Conservation (phyloP, 2,329 filamentous ascomycete species). For the Fonsecaea multimorphosa region DNA sequence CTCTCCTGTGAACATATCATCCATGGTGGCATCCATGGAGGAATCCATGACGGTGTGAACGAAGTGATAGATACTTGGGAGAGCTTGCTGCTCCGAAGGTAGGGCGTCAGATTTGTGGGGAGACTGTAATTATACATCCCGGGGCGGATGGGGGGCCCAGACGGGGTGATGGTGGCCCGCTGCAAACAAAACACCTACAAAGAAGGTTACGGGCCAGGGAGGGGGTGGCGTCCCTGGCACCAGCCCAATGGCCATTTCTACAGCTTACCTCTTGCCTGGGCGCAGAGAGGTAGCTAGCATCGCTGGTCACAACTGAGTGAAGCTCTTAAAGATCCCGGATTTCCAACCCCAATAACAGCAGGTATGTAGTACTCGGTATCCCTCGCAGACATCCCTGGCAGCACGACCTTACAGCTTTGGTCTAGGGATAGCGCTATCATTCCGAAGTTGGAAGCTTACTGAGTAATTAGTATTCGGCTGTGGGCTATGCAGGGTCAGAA, state of each 20-base stretch:
- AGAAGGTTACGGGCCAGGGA: background rate
- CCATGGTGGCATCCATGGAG: background rate
- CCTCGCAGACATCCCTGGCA: background rate
- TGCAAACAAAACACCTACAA: background rate
- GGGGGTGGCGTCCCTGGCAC: background rate
- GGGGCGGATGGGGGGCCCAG: background rate
- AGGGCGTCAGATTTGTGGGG: background rate
- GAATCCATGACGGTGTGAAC: background rate
- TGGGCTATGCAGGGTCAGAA: too few relatives aligned
- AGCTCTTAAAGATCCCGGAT: too few relatives aligned
- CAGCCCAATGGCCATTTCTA: background rate
- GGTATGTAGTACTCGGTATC: background rate
- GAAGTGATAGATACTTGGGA: background rate
- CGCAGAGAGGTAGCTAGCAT: too few relatives aligned
- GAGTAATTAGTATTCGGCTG: too few relatives aligned
- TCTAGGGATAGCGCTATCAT: too few relatives aligned
- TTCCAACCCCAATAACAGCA: too few relatives aligned
- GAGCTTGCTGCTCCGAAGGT: background rate
- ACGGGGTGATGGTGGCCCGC: background rate
- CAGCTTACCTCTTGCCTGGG: background rate
- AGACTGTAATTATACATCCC: background rate
- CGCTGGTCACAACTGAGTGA: too few relatives aligned
- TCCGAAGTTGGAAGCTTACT: background rate
- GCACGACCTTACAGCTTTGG: background rate
- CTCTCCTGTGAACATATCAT: conserved; percentile 4